phyloP scores from a whole-genome alignment of 1,139 yeast genomes.

The Arxiozyma telluris region DNA sequence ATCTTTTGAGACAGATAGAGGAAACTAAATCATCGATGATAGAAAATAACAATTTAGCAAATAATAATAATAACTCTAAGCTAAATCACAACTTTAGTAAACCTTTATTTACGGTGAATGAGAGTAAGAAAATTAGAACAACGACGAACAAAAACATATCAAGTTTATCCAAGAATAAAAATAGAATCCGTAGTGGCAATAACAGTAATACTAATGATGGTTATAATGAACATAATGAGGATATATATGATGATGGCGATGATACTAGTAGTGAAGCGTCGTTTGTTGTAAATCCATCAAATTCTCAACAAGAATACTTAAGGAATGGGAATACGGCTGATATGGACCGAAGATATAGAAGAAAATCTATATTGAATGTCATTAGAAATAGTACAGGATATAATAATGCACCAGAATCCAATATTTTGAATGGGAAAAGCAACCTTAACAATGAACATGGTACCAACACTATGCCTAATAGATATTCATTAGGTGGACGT shows the following conservation, averaged over 20 bases:
- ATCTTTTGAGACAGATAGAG: slow-evolving; percentile 12
- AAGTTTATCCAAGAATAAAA: neutral
- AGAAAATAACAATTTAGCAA: neutral
- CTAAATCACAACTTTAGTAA: slow-evolving; percentile 5
- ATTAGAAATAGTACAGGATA: slow-evolving; percentile 25
- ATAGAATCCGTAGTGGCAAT: neutral
- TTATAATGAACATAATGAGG: neutral
- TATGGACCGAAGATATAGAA: slow-evolving; percentile 12
- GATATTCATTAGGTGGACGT: slow-evolving; percentile 2
- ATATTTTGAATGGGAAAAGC: neutral
- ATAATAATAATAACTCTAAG: slow-evolving; percentile 1
- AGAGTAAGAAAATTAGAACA: neutral
- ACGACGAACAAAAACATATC: neutral
- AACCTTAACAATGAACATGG: neutral
- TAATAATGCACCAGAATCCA: slow-evolving; percentile 3
- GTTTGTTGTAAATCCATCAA: slow-evolving; percentile 26
- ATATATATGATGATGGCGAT: slow-evolving; percentile 17
- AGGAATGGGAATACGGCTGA: neutral
- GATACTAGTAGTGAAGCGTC: slow-evolving; percentile 31
- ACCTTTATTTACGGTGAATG: slow-evolving; percentile 8
- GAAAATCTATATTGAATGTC: slow-evolving; percentile 28
- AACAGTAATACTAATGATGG: neutral
- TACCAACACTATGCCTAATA: neutral
- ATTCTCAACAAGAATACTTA: neutral
- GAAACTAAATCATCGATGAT: slow-evolving; percentile 2